phyloP scores from a whole-genome alignment of 192 early-diverging fungal species.

The Irineochytrium annulatum region DNA sequence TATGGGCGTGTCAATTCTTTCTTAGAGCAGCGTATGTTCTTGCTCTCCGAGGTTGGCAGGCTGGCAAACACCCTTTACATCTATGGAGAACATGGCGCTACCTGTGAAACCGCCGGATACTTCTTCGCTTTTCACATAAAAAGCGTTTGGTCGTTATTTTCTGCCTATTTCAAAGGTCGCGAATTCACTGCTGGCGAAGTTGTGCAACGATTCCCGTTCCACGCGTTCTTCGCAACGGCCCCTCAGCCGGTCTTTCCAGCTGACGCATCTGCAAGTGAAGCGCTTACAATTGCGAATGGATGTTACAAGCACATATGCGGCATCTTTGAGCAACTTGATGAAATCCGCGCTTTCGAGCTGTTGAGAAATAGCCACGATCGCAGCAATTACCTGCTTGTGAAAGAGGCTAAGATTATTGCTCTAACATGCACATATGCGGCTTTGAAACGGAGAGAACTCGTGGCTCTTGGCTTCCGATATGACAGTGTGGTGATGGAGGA shows the following conservation, averaged over 20 bases:
- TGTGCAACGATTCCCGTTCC: slow-evolving; percentile 77
- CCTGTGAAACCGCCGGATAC: slow-evolving; percentile 90
- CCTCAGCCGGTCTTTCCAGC: slow-evolving; percentile 68
- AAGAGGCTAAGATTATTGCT: slow-evolving; percentile 93
- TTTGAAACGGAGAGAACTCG: slow-evolving; percentile 80
- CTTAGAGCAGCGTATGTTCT: slow-evolving; percentile 68
- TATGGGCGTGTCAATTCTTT: slow-evolving; percentile 93
- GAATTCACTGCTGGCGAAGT: slow-evolving; percentile 28
- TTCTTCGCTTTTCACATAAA: slow-evolving; percentile 79
- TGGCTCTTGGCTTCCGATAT: slow-evolving; percentile 88
- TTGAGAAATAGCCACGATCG: slow-evolving; percentile 73
- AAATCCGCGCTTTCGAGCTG: slow-evolving; percentile 92
- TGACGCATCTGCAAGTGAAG: slow-evolving; percentile 41
- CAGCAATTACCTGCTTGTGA: slow-evolving; percentile 87
- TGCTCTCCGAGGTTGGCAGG: slow-evolving; percentile 73
- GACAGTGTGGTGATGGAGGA: slow-evolving; percentile 98
- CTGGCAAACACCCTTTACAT: slow-evolving; percentile 74
- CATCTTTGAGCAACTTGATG: slow-evolving; percentile 84
- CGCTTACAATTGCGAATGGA: slow-evolving; percentile 63
- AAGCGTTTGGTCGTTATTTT: slow-evolving; percentile 71
- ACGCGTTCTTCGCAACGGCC: slow-evolving; percentile 65
- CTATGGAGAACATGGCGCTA: slow-evolving; percentile 80
- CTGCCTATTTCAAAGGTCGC: slow-evolving; percentile 22
- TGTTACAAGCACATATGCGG: slow-evolving; percentile 76
- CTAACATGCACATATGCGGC: slow-evolving; percentile 98